Conservation (phyloP, 2,329 filamentous ascomycete genomes). For the Tolypocladium guangdongense region DNA sequence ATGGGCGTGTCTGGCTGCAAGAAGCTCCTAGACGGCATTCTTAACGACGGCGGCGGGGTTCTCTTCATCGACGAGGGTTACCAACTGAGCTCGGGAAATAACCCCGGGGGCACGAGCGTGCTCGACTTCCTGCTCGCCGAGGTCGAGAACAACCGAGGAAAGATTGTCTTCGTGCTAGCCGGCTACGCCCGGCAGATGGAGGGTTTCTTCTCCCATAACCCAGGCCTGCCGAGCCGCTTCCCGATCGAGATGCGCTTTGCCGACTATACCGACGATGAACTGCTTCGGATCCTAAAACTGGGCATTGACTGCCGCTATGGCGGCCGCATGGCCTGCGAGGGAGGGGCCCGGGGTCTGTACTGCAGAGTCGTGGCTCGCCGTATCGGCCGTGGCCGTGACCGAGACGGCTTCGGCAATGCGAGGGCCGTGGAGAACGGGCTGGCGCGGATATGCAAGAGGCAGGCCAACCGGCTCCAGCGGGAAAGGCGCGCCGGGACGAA, state of each 20-base stretch:
- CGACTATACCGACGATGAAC: slow-evolving; percentile 57
- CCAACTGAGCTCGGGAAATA: slow-evolving; percentile 53
- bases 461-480: slow-evolving; percentile 41
- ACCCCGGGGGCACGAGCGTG: slow-evolving; percentile 45
- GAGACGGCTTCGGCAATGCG: slow-evolving; percentile 64
- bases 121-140: slow-evolving; percentile 63
- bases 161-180: slow-evolving; percentile 60
- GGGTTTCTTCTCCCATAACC: slow-evolving; percentile 63
- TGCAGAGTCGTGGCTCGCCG: slow-evolving; percentile 51
- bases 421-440: slow-evolving; percentile 54
- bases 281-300: slow-evolving; percentile 48
- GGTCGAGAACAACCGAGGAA: slow-evolving; percentile 59
- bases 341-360: slow-evolving; percentile 47
- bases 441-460: slow-evolving; percentile 41
- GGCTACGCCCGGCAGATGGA: slow-evolving; percentile 71
- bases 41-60: slow-evolving; percentile 51
- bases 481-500: slow-evolving; percentile 28
- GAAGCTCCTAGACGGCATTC: slow-evolving; percentile 34
- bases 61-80: slow-evolving; percentile 75
- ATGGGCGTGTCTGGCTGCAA: slow-evolving; percentile 48
- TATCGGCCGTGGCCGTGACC: slow-evolving; percentile 50
- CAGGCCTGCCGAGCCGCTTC: slow-evolving; percentile 58
- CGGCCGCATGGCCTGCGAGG: slow-evolving; percentile 47
- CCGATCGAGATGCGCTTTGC: slow-evolving; percentile 54
- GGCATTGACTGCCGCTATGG: slow-evolving; percentile 23